phyloP scores from a whole-genome alignment of 805 yeast genomes.

The Wickerhamomyces kurtzmanii region DNA sequence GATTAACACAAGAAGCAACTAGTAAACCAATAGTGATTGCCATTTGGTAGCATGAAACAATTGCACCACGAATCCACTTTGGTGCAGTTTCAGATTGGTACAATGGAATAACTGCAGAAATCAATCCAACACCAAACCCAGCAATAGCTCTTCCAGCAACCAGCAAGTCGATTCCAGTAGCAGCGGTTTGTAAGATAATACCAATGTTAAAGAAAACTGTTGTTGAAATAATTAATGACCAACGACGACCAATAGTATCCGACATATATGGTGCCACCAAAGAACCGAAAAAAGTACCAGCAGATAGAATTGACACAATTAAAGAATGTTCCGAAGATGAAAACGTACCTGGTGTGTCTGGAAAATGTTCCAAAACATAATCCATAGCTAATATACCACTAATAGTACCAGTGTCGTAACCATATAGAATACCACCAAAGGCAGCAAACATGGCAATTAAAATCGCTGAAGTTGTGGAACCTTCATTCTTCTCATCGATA shows the following conservation, averaged over 20 bases:
- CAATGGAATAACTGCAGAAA: conserved; percentile 64
- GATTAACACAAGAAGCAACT: conserved; percentile 61
- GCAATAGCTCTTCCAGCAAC: conserved; percentile 65
- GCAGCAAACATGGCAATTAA: conserved; percentile 54
- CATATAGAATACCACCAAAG: conserved; percentile 57
- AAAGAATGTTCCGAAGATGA: conserved; percentile 41
- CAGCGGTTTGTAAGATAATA: conserved; percentile 35
- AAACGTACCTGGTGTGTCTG: conserved; percentile 26
- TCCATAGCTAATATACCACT: conserved; percentile 60
- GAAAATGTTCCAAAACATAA: conserved; percentile 36
- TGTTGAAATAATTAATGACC: conserved; percentile 31
- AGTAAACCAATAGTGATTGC: conserved; percentile 64
- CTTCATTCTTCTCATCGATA: conserved; percentile 36
- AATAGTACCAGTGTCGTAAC: conserved; percentile 63
- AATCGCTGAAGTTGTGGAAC: conserved; percentile 37
- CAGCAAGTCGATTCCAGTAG: conserved; percentile 35
- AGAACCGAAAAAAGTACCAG: conserved; percentile 67
- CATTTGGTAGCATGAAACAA: conserved; percentile 69
- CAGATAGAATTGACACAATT: conserved; percentile 64
- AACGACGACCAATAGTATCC: conserved; percentile 47
- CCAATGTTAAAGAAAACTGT: conserved; percentile 43
- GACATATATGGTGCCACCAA: conserved; percentile 47
- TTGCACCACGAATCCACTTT: conserved; percentile 67
- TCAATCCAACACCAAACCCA: conserved; percentile 66
- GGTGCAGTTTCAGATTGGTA: conserved; percentile 80